Percentiles rank a stretch among this genome's conserved stretches.
phyloP scores from a whole-genome alignment of 129 eudicot species.

The Saussurea involucrata region DNA sequence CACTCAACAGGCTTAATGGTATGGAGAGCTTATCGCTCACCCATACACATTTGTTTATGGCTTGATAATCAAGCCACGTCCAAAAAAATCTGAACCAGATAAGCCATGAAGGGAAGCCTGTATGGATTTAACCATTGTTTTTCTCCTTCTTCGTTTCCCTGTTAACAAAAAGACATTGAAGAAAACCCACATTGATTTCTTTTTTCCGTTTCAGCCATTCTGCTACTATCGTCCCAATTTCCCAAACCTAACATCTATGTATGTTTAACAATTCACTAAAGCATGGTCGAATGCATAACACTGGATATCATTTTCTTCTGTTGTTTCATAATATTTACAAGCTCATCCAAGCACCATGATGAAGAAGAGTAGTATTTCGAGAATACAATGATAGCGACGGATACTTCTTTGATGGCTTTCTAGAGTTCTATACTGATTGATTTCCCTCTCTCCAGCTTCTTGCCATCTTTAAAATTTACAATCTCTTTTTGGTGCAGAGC shows the following conservation, averaged over 20 bases:
- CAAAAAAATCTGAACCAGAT: not conserved
- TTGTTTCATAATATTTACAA: constrained; percentile 21
- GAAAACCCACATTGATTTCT: not conserved
- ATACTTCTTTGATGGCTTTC: not conserved
- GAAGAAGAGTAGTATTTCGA: constrained; percentile 9
- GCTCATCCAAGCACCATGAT: constrained; percentile 22
- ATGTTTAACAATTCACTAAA: too few species aligned
- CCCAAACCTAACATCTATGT: not conserved
- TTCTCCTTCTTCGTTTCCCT: not conserved
- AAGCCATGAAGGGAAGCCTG: not conserved
- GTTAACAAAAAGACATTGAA: not conserved
- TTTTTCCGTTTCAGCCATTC: not conserved
- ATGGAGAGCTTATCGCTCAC: too few species aligned
- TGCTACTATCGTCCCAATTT: not conserved
- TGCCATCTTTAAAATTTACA: constrained; percentile 9
- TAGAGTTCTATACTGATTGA: constrained; percentile 13
- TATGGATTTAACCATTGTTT: not conserved
- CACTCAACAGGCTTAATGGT: too few species aligned
- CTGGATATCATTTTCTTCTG: not conserved
- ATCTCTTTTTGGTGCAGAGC: constrained; percentile 7
- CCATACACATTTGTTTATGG: not conserved
- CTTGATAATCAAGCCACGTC: not conserved
- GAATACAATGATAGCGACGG: not conserved
- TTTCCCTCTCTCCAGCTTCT: constrained; percentile 7
- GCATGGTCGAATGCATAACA: too few species aligned